A percentile compares a stretch with the other conserved stretches of the same genome.
phyloP scores from a whole-genome alignment of 495 filamentous ascomycete species.

The Margaritispora aquatica region DNA sequence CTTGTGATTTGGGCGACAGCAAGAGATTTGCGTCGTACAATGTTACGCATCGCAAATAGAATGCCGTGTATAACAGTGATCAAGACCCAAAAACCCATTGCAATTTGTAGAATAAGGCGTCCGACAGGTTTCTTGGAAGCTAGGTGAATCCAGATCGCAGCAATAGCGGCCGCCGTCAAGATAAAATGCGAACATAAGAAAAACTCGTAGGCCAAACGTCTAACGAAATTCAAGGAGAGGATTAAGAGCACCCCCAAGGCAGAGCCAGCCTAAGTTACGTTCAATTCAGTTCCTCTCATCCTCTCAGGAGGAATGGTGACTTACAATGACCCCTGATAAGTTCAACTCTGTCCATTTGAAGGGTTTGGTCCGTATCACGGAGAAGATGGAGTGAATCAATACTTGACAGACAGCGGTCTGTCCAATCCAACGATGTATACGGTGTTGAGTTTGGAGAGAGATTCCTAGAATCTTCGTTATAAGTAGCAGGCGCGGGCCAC shows the following conservation, averaged over 20 bases:
- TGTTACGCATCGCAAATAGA: not conserved
- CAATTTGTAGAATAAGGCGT: not conserved
- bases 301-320: not conserved
- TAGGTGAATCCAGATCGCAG: not conserved
- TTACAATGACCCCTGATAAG: not conserved
- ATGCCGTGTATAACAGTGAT: not conserved
- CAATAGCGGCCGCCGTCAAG: not conserved
- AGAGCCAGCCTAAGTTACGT: not conserved
- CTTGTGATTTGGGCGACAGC: not conserved
- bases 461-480: not conserved
- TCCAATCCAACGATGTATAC: not conserved
- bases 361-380: not conserved
- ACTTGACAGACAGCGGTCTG: not conserved
- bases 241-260: not conserved
- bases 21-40: not conserved
- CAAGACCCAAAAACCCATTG: not conserved
- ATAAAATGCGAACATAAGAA: not conserved
- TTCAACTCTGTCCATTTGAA: not conserved
- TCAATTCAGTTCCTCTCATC: not conserved
- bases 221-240: not conserved
- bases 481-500: not conserved
- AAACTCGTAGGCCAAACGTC: not conserved
- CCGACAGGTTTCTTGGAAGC: not conserved
- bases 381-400: not conserved
- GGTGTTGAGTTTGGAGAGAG: not conserved